These are phyloP conservation scores for Alternaria sp. DNA, from an alignment of 2,329 filamentous ascomycete genomes.

Conservation along the genomic window DNA sequence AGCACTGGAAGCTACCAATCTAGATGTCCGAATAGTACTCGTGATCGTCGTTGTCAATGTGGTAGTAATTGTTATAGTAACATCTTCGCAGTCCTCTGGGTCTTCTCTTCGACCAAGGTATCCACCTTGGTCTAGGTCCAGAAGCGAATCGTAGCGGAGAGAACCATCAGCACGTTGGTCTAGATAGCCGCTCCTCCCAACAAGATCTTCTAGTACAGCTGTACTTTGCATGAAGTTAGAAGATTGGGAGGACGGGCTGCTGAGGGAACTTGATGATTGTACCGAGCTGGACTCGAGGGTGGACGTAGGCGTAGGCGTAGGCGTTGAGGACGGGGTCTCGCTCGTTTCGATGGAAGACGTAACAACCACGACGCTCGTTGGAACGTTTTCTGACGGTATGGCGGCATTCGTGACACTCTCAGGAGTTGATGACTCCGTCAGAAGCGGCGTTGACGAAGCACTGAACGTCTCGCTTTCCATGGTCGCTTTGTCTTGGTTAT, in stretches of 20 bases:
- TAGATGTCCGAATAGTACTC: background rate
- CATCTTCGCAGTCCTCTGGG: background rate
- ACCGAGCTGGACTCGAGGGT: background rate
- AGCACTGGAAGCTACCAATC: background rate
- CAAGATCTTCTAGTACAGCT: background rate
- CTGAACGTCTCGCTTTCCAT: background rate
- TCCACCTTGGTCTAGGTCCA: background rate
- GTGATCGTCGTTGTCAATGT: background rate
- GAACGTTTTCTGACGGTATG: background rate
- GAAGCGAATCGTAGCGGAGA: background rate
- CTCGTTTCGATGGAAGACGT: background rate
- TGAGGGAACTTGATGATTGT: background rate
- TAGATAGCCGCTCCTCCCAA: background rate
- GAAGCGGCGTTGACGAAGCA: background rate
- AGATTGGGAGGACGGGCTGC: background rate
- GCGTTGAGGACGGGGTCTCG: background rate
- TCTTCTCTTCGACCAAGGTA: background rate
- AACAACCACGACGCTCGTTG: background rate
- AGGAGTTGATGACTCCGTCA: background rate
- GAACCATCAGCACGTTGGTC: background rate
- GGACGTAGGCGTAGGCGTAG: background rate
- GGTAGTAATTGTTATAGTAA: background rate
- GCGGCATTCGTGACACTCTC: background rate
- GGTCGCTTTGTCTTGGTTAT: background rate
- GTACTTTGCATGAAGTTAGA: background rate